Evolutionary conservation across 768 basidiomycete genomes (phyloP), one percentile per base, ranked within the genome.

Genomic region (Termitomyces sp.): DNA sequence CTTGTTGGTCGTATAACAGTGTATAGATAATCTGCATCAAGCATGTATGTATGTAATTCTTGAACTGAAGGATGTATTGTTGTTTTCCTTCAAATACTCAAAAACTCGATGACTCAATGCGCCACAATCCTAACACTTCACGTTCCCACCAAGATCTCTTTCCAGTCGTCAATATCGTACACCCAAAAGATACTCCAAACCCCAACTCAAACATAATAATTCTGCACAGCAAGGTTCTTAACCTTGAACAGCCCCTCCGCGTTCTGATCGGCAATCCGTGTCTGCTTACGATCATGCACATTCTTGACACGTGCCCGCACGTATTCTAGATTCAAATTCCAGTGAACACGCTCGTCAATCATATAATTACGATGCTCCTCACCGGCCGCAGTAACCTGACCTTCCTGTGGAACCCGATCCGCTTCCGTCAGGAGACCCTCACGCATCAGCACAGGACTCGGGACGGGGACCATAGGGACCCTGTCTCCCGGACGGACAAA

Each of bases 381-480:
- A 59, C 58, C 58, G 5, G 37, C 28, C n/a, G 36, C 58, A 15
- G 46, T 54, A 22, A 54, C 58, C 18, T 22, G 20, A 6, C 1
- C 36, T n/a, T 54, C 47, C 28, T 49, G 24, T 12, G 37, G 37
- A 22, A 15, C 13, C 6, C 49, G 44, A 42, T 61, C 61, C 16
- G 62, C 63, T 12, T 66, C 62, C 46, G 66, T 61, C 15, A 62
- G 26, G n/a, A 60, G 55, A 0, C 78, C 77, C 2, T 66, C 70
- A n/a, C 72, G 65, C 37, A 73, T 65, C n/a, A 81, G 65, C 5
- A 81, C 70, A 4, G 76, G 75, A 54, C 77, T 79, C 18, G 71
- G 69, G 0, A 60, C 61, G 1, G 79, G 77, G 18, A 69, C 55
- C 49, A 81, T 65, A 24, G 64, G 66, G 28, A 71, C 70, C 24